Percentiles rank a stretch among this genome's conserved stretches.
phyloP scores from a whole-genome alignment of 441 rosid species.

The Adansonia gregorii region DNA sequence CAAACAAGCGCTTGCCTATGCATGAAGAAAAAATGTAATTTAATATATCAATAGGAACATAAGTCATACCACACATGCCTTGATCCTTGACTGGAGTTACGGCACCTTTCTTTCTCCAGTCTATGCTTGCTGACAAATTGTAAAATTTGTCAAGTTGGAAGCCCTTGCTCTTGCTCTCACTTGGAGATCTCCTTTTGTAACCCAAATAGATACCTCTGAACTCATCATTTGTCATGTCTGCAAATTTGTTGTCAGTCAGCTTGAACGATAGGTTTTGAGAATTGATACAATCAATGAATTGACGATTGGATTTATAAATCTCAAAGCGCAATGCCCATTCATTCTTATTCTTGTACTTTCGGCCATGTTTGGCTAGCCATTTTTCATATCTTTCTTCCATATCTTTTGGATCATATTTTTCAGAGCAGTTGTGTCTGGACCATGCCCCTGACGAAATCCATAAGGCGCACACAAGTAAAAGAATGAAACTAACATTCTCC shows the following conservation, averaged over 20 bases:
- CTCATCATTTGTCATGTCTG: constrained; percentile 83
- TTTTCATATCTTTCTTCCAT: constrained; percentile 51
- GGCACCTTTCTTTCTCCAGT: constrained; percentile 78
- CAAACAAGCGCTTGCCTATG: not conserved
- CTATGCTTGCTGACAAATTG: constrained; percentile 47
- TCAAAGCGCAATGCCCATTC: constrained; percentile 65
- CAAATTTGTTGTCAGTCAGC: constrained; percentile 74
- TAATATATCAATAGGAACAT: not conserved
- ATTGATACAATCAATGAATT: constrained; percentile 65
- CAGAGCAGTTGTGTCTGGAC: constrained; percentile 18
- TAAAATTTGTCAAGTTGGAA: not conserved
- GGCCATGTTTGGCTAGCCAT: constrained; percentile 55
- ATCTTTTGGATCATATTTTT: constrained; percentile 30
- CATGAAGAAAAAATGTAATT: not conserved
- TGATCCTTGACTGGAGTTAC: constrained; percentile 72
- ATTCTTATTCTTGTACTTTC: constrained; percentile 42
- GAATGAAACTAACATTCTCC: constrained; percentile 37
- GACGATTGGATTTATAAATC: constrained; percentile 67
- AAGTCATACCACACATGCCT: constrained; percentile 73
- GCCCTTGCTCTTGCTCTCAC: constrained; percentile 3
- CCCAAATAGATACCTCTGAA: constrained; percentile 57
- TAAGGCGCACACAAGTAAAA: constrained; percentile 35
- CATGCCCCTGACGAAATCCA: constrained; percentile 37
- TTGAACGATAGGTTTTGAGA: constrained; percentile 62
- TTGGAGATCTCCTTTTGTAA: constrained; percentile 20